Evolutionary conservation across 176 grass and related monocot species (phyloP).

Genomic region (Puya raimondii): DNA sequence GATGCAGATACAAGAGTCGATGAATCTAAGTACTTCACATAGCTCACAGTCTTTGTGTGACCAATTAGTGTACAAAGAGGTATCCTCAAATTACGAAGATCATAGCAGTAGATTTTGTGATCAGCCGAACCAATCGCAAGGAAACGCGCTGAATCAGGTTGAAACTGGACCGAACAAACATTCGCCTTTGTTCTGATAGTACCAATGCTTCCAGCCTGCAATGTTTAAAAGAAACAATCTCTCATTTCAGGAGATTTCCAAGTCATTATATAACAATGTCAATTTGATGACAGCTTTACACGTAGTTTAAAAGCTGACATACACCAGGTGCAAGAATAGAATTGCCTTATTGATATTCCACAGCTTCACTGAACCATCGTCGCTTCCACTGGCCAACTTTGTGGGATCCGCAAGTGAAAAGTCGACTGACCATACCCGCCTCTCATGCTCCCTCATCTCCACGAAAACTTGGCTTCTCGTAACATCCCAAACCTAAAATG

Average conservation of each 20-base stretch:
- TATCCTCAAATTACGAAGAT: constrained; percentile 73
- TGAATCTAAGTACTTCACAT: constrained; percentile 80
- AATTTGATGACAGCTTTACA: constrained; percentile 46
- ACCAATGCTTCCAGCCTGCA: constrained; percentile 82
- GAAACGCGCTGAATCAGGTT: constrained; percentile 62
- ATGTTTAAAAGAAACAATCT: constrained; percentile 20
- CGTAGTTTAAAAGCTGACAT: constrained; percentile 58
- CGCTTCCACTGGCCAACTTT: constrained; percentile 84
- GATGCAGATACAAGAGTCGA: constrained; percentile 74
- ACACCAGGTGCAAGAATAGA: constrained; percentile 69
- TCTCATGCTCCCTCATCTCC: constrained; percentile 98
- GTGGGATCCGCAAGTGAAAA: constrained; percentile 93
- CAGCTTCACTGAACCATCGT: constrained; percentile 93
- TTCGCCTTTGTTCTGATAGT: constrained; percentile 95
- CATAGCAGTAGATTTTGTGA: constrained; percentile 93
- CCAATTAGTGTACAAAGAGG: constrained; percentile 63
- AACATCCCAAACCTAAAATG: constrained; percentile 85
- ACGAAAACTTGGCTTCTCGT: constrained; percentile 82
- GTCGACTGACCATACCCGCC: constrained; percentile 90
- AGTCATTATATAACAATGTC: constrained; percentile 14
- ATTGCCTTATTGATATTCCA: constrained; percentile 99
- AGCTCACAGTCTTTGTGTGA: constrained; percentile 92
- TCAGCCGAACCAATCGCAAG: constrained; percentile 93
- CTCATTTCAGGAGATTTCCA: constrained; percentile 13
- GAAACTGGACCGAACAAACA: constrained; percentile 91